phyloP scores from a whole-genome alignment of 192 early-diverging fungal genomes.

The Spinellus fusiger region DNA sequence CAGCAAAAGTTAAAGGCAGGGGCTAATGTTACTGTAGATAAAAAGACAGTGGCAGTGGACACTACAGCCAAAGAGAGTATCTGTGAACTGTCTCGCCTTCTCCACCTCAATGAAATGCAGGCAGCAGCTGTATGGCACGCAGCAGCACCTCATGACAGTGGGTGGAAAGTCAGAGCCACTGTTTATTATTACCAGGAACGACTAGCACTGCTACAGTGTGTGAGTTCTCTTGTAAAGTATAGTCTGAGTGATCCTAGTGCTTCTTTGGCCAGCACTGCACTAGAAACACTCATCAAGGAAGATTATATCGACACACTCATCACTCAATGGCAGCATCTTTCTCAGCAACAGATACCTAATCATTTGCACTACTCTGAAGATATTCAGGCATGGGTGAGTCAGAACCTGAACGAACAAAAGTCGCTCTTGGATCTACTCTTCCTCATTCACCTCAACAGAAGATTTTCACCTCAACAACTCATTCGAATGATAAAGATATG shows the following conservation, averaged over 20 bases:
- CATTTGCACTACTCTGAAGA: conserved; percentile 11
- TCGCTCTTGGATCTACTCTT: conserved; percentile 34
- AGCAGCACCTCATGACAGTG: conserved; percentile 4
- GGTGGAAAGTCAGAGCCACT: not conserved
- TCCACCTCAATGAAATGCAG: conserved; percentile 37
- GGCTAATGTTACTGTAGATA: conserved; percentile 12
- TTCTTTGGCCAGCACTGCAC: not conserved
- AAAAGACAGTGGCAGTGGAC: conserved; percentile 26
- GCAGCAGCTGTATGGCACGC: conserved; percentile 16
- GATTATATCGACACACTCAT: conserved; percentile 2
- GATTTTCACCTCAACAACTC: conserved; percentile 2
- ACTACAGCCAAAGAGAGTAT: conserved; percentile 31
- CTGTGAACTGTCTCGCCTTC: conserved; percentile 28
- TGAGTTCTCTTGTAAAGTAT: conserved; percentile 11
- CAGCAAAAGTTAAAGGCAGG: conserved; percentile 28
- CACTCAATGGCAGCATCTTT: conserved; percentile 7
- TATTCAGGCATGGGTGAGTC: conserved; percentile 31
- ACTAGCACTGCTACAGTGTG: conserved; percentile 13
- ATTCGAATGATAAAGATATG: conserved; percentile 29
- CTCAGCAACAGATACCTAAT: conserved; percentile 16
- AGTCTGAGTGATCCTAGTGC: not conserved
- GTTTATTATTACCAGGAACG: conserved; percentile 22
- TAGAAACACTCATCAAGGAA: not conserved
- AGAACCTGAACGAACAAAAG: conserved; percentile 38
- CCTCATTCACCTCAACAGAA: conserved; percentile 8